A percentile compares a stretch with the other conserved stretches of the same genome.
Conservation (phyloP, 2,329 filamentous ascomycete genomes). For the Dactylellina sp. region DNA sequence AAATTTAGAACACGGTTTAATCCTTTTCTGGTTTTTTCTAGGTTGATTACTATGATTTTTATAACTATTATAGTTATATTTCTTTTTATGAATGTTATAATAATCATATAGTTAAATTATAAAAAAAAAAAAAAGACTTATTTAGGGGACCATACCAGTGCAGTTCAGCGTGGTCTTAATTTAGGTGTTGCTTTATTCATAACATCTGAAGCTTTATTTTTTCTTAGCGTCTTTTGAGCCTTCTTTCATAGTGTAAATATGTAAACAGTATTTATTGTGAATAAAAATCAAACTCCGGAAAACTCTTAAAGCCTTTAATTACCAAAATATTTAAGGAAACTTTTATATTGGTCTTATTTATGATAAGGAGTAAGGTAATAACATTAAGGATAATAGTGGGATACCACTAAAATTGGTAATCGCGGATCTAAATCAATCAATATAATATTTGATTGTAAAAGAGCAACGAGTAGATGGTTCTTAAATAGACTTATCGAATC, state of each 20-base stretch:
- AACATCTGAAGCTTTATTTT: conserved; percentile 61
- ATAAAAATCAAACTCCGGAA: conserved; percentile 50
- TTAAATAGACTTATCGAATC: conserved; percentile 54
- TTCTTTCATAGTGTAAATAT: conserved; percentile 61
- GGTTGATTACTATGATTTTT: conserved; percentile 2
- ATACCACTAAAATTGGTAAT: neutral
- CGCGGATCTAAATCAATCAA: conserved; percentile 48
- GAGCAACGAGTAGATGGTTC: conserved; percentile 39
- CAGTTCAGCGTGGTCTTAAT: conserved; percentile 61
- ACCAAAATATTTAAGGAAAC: conserved; percentile 55
- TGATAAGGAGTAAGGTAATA: conserved; percentile 54
- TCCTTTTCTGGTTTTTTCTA: neutral
- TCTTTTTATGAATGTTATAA: neutral
- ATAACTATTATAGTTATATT: too few relatives aligned
- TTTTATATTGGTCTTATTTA: conserved; percentile 57
- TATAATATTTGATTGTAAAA: conserved; percentile 39
- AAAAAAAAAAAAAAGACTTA: conserved; percentile 13
- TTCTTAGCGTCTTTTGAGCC: conserved; percentile 60
- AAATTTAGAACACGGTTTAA: conserved; percentile 8
- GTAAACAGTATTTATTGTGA: conserved; percentile 52
- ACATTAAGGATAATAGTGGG: conserved; percentile 22
- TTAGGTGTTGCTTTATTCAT: conserved; percentile 61
- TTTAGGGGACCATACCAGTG: conserved; percentile 61
- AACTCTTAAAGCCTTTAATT: conserved; percentile 44
- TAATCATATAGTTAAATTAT: conserved; percentile 20